phyloP scores from a whole-genome alignment of 2,329 filamentous ascomycete genomes.

The Beauveria rudraprayagi region DNA sequence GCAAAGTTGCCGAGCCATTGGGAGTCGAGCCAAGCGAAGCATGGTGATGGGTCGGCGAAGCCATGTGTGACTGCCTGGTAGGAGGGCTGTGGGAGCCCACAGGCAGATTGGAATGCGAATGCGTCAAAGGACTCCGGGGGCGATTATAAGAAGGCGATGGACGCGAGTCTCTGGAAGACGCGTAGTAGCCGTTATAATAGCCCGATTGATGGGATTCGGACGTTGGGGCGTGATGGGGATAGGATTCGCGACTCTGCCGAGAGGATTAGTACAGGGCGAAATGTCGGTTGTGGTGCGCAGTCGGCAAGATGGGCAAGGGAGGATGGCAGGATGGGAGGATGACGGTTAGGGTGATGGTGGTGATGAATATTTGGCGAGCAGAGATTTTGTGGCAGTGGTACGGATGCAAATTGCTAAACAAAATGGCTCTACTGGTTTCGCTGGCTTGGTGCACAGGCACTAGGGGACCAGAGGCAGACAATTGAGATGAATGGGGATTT shows the following conservation, averaged over 20 bases:
- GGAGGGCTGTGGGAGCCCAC: slow-evolving; percentile 36
- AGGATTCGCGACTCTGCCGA: slow-evolving; percentile 41
- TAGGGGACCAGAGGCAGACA: neutral
- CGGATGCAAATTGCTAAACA: neutral
- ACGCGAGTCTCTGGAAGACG: slow-evolving; percentile 30
- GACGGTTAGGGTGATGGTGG: neutral
- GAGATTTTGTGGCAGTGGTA: slow-evolving; percentile 3
- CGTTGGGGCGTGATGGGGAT: slow-evolving; percentile 35
- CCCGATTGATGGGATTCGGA: slow-evolving; percentile 33
- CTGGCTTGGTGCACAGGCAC: slow-evolving; percentile 9
- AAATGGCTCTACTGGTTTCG: neutral
- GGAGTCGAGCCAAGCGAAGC: slow-evolving; percentile 30
- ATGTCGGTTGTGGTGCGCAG: slow-evolving; percentile 16
- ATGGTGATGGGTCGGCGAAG: slow-evolving; percentile 42
- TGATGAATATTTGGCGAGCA: slow-evolving; percentile 1
- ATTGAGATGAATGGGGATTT: slow-evolving; percentile 9
- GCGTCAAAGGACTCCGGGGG: slow-evolving; percentile 43
- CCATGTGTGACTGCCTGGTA: slow-evolving; percentile 31
- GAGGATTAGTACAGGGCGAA: slow-evolving; percentile 13
- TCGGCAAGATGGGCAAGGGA: slow-evolving; percentile 8
- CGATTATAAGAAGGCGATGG: slow-evolving; percentile 34
- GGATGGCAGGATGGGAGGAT: slow-evolving; percentile 13
- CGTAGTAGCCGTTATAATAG: slow-evolving; percentile 43
- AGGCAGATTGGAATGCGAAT: slow-evolving; percentile 38
- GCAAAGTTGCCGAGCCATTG: slow-evolving; percentile 32